phyloP scores from a whole-genome alignment of 1,139 yeast species.

The Protomyces pachydermus region DNA sequence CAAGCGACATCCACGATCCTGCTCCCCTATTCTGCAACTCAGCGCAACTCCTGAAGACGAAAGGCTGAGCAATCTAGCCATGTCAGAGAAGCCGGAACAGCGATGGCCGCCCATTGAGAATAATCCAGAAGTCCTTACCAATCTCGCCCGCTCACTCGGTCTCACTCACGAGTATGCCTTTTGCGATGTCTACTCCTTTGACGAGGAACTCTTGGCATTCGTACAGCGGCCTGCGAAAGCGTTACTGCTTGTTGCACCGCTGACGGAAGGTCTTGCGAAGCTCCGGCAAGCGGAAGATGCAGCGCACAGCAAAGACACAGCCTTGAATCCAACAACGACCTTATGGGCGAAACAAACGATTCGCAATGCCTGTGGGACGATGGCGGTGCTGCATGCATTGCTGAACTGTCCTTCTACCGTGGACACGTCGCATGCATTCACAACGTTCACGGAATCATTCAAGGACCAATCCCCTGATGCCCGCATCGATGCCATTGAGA shows the following conservation, averaged over 20 bases:
- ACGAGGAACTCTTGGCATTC: constrained; percentile 68
- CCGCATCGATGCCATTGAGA: constrained; percentile 49
- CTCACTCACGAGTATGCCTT: constrained; percentile 57
- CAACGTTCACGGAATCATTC: constrained; percentile 37
- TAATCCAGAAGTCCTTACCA: constrained; percentile 79
- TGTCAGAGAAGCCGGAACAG: background rate
- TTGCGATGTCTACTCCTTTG: constrained; percentile 76
- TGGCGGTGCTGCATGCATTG: constrained; percentile 74
- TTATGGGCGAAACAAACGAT: constrained; percentile 79
- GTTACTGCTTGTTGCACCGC: constrained; percentile 71
- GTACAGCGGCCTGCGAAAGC: constrained; percentile 79
- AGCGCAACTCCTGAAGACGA: background rate
- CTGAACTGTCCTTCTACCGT: constrained; percentile 52
- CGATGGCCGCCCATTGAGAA: constrained; percentile 72
- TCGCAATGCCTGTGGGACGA: constrained; percentile 87
- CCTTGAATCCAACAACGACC: constrained; percentile 34
- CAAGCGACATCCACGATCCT: background rate
- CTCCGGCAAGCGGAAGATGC: constrained; percentile 45
- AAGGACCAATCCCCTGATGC: constrained; percentile 40
- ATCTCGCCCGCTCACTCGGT: constrained; percentile 64
- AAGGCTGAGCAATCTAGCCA: background rate
- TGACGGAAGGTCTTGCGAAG: constrained; percentile 57
- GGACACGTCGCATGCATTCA: constrained; percentile 38
- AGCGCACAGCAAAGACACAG: constrained; percentile 34
- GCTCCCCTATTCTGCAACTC: background rate